Evolutionary conservation across 805 yeast species (phyloP).

Genomic region (Yarrowia sp.): DNA sequence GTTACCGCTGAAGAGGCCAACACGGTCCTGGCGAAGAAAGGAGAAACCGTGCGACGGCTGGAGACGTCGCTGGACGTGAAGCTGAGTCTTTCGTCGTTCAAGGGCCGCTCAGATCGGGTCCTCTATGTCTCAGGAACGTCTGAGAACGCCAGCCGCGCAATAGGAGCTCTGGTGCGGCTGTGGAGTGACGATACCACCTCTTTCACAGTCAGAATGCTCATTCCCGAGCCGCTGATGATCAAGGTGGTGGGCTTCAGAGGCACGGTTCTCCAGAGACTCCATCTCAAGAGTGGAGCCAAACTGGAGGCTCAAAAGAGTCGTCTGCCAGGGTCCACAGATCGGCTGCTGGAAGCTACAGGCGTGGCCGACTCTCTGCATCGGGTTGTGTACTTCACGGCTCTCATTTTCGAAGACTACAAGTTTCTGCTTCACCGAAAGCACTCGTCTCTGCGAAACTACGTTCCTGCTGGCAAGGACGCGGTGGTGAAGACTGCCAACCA

Average conservation of each 20-base stretch:
- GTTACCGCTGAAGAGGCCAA: slow-evolving; percentile 4
- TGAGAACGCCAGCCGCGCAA: slow-evolving; percentile 16
- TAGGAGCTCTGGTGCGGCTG: slow-evolving; percentile 6
- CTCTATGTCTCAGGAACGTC: slow-evolving; percentile 6
- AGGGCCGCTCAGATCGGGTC: not conserved
- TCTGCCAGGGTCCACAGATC: not conserved
- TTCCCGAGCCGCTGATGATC: slow-evolving; percentile 19
- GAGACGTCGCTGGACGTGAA: slow-evolving; percentile 4
- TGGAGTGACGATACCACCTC: not conserved
- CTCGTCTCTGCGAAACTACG: not conserved
- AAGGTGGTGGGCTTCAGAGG: slow-evolving; percentile 12
- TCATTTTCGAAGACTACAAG: slow-evolving; percentile 22
- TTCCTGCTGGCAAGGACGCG: slow-evolving; percentile 10
- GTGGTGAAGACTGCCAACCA: not conserved
- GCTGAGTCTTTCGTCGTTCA: slow-evolving; percentile 10
- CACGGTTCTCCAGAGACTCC: not conserved
- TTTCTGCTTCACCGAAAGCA: not conserved
- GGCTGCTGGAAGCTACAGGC: slow-evolving; percentile 3
- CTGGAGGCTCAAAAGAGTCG: slow-evolving; percentile 13
- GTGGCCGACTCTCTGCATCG: slow-evolving; percentile 7
- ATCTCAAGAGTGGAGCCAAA: slow-evolving; percentile 11
- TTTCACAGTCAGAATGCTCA: slow-evolving; percentile 2
- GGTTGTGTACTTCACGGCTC: slow-evolving; percentile 15
- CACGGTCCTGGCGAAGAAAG: not conserved
- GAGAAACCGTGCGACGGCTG: slow-evolving; percentile 12